These are phyloP conservation scores for Mortierella alpina DNA, from an alignment of 192 early-diverging fungal genomes.

Conservation along the genomic window DNA sequence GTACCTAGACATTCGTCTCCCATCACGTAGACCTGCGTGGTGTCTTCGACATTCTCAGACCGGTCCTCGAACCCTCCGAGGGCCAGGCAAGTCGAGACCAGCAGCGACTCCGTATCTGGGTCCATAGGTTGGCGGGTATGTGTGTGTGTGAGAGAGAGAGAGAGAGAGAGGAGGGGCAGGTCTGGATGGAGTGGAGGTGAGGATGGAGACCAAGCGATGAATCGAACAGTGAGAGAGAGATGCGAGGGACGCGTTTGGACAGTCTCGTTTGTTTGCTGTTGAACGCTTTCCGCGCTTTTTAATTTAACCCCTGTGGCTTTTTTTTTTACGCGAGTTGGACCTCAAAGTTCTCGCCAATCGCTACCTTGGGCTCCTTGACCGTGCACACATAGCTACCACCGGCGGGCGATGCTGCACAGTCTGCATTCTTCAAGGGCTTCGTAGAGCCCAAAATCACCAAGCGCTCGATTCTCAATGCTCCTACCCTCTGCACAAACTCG, in stretches of 20 bases:
- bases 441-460: conserved; percentile 52
- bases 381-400: conserved; percentile 39
- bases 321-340: conserved; percentile 9
- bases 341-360: conserved; percentile 38
- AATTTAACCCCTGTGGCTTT: neutral
- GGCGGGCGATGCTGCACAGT: conserved; percentile 22
- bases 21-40: conserved; percentile 70
- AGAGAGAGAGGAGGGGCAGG: neutral
- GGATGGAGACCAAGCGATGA: neutral
- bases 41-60: conserved; percentile 48
- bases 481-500: conserved; percentile 36
- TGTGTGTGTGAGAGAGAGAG: neutral
- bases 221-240: neutral
- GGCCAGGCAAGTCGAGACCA: conserved; percentile 86
- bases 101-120: conserved; percentile 51
- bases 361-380: conserved; percentile 40
- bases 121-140: conserved; percentile 24
- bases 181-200: neutral
- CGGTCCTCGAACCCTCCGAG: conserved; percentile 80
- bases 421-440: conserved; percentile 43
- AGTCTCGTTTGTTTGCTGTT: neutral
- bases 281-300: neutral
- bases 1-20: conserved; percentile 87
- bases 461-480: conserved; percentile 56
- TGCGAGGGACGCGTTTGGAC: neutral